Evolutionary conservation across 1,284 basidiomycete species (phyloP), one percentile per base, ranked within the genome.

Genomic region (Cutaneotrichosporon sp.): DNA sequence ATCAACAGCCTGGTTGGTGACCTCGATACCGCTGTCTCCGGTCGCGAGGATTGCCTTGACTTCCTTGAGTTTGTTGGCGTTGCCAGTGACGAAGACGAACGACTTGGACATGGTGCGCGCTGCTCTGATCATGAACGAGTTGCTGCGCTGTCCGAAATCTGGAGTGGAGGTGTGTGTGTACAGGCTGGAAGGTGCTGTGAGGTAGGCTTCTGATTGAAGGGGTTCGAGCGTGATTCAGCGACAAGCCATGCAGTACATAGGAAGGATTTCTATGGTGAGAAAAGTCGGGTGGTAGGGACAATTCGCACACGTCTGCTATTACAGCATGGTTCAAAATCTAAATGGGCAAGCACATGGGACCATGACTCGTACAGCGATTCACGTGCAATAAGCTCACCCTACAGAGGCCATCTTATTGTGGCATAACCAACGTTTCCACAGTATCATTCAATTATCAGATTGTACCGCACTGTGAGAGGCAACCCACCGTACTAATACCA

Each of bases 1-100:
- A 52, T 77, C 73, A 26, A 75, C 68, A 60, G 74, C 53, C 61
- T 77, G 71, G 46, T 71, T 75, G 22, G 76, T 78, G 49, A 78
- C 73, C 50, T 70, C 60, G 42, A 79, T 74, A 2, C 73, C 75
- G 50, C 73, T 73, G 21, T 60, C 69, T 40, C 78, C 78, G 5
- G 76, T 66, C 26, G 72, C 73, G 56, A 80, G 71, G 69, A 81
- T 81, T 47, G 76, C 75, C 65, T 88, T 86, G 58, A 96, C 93
- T 82, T 99, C 95, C 65, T 85, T 86, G 34, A 98, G 85, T 81
- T 99, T 99, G 84, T 96, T 94, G 38, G 88, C 86, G 78, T 98
- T 98, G 50, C 94, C 92, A 1, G 95, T 97, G 21, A 97, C 92
- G 76, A 97, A 97, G 32, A 89, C 92, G n/a, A 26, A 4, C 32